A percentile compares a stretch with the other conserved stretches of the same genome.
These are phyloP conservation scores for Pyrrhoderma lamaoense DNA, from an alignment of 1,284 basidiomycete genomes.

Conservation along the genomic window DNA sequence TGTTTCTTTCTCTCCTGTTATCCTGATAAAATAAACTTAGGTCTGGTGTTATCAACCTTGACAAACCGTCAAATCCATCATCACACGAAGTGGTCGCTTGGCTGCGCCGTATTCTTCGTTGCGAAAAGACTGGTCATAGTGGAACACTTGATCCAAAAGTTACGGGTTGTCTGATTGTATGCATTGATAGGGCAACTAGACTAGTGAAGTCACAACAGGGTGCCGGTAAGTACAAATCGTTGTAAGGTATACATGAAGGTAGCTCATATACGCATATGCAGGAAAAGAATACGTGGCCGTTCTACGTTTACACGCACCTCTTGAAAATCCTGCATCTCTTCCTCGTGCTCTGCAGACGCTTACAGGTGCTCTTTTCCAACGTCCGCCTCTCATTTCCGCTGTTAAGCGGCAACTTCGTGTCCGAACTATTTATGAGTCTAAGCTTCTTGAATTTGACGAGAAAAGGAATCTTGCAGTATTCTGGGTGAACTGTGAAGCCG, in stretches of 20 bases:
- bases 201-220: conserved; percentile 99
- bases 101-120: conserved; percentile 91
- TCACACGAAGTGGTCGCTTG: conserved; percentile 99
- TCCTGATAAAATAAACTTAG: conserved; percentile 32
- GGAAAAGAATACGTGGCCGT: conserved; percentile 99
- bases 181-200: conserved; percentile 98
- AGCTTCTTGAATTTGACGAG: conserved; percentile 96
- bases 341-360: conserved; percentile 94
- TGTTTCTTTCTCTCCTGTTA: background rate
- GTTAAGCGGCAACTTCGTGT: conserved; percentile 98
- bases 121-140: conserved; percentile 98
- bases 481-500: conserved; percentile 98
- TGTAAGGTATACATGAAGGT: background rate
- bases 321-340: conserved; percentile 79
- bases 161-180: conserved; percentile 97
- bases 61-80: conserved; percentile 99
- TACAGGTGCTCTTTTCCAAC: conserved; percentile 97
- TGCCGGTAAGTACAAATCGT: conserved; percentile 53
- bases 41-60: conserved; percentile 97
- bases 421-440: conserved; percentile 96
- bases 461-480: conserved; percentile 96
- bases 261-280: conserved; percentile 24
- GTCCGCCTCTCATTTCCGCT: conserved; percentile 97
- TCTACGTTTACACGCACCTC: conserved; percentile 80
- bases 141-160: conserved; percentile 99